phyloP scores from a whole-genome alignment of 1,284 basidiomycete species.

The Rhodotorula sp. region DNA sequence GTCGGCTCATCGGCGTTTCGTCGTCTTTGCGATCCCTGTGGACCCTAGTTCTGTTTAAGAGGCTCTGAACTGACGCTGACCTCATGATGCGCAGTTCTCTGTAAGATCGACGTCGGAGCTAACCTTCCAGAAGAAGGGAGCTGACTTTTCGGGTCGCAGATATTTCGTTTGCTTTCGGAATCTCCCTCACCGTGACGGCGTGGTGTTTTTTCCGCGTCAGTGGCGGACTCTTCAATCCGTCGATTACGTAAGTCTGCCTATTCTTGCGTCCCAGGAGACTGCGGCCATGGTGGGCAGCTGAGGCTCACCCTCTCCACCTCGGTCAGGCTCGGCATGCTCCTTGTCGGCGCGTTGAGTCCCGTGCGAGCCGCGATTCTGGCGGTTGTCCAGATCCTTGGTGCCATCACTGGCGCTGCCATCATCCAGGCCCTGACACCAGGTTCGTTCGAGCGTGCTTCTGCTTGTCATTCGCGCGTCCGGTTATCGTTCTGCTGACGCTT shows the following conservation, averaged over 20 bases:
- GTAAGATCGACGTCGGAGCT: too few relatives aligned
- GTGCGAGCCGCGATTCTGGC: slow-evolving; percentile 63
- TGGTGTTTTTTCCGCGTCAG: slow-evolving; percentile 49
- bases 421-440: slow-evolving; percentile 3
- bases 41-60: too few relatives aligned
- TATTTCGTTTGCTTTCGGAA: slow-evolving; percentile 49
- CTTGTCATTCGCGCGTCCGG: too few relatives aligned
- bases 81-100: slow-evolving; percentile 1
- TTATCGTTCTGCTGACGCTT: neutral
- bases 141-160: neutral
- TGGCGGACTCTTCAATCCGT: slow-evolving; percentile 65
- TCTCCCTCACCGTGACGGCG: slow-evolving; percentile 64
- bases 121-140: too few relatives aligned
- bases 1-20: too few relatives aligned
- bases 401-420: slow-evolving; percentile 43
- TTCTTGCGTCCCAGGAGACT: too few relatives aligned
- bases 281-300: too few relatives aligned
- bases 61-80: slow-evolving; percentile 53
- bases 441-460: too few relatives aligned
- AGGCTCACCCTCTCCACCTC: too few relatives aligned
- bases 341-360: slow-evolving; percentile 62
- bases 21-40: too few relatives aligned
- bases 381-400: slow-evolving; percentile 48
- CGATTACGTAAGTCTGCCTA: slow-evolving; percentile 53
- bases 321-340: slow-evolving; percentile 56